phyloP scores from a whole-genome alignment of 768 basidiomycete species.

The Dioszegia hungarica region DNA sequence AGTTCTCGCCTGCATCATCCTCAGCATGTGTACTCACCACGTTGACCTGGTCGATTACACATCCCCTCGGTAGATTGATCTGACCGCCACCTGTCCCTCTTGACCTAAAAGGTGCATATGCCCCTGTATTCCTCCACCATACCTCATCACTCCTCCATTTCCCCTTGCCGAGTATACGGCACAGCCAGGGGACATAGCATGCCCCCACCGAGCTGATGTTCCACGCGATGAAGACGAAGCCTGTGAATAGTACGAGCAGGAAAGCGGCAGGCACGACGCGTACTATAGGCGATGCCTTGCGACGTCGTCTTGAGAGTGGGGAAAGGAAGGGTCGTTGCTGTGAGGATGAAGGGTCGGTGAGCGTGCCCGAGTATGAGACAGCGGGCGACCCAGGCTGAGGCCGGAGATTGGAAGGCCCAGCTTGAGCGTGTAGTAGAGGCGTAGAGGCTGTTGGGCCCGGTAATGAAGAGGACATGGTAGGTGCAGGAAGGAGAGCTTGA shows the following conservation, averaged over 20 bases:
- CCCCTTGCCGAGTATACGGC: conserved; percentile 22
- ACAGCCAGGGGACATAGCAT: conserved; percentile 31
- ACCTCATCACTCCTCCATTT: conserved; percentile 19
- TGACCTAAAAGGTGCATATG: conserved; percentile 33
- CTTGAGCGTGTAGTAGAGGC: conserved; percentile 8
- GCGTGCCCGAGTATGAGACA: background rate
- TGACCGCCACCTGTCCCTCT: conserved; percentile 31
- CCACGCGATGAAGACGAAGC: conserved; percentile 27
- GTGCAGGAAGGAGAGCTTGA: too few relatives aligned
- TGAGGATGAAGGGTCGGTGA: background rate
- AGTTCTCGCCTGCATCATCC: background rate
- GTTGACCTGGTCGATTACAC: conserved; percentile 38
- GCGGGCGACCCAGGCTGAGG: background rate
- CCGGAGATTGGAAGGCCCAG: background rate
- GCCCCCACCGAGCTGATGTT: conserved; percentile 29
- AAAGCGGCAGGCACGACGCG: conserved; percentile 6
- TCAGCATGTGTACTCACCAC: conserved; percentile 19
- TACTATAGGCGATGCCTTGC: conserved; percentile 4
- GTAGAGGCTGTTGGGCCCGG: conserved; percentile 10
- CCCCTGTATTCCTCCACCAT: conserved; percentile 37
- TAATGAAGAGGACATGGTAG: background rate
- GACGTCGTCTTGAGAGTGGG: background rate
- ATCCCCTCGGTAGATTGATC: conserved; percentile 34
- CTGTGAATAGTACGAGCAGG: conserved; percentile 5
- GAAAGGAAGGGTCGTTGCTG: conserved; percentile 1